Evolutionary conservation across 441 rosid species (phyloP).

Genomic region (Bruguiera hainesii): DNA sequence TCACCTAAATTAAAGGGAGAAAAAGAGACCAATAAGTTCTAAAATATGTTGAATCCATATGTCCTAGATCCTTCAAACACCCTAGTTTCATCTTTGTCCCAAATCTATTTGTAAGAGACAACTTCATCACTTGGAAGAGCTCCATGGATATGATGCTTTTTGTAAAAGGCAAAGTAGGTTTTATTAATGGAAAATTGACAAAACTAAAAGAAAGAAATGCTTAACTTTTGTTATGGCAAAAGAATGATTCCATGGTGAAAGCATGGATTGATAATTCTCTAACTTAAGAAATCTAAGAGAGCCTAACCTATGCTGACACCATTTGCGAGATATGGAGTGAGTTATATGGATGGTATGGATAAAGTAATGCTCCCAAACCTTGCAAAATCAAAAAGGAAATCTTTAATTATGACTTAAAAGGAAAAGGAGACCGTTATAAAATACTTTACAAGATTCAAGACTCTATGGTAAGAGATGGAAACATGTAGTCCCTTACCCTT

Average conservation of each 20-base stretch:
- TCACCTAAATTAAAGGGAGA: background rate
- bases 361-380: background rate
- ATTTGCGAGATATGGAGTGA: background rate
- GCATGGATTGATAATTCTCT: background rate
- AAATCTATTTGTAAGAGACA: too few relatives aligned
- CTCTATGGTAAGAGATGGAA: too few relatives aligned
- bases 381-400: background rate
- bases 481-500: too few relatives aligned
- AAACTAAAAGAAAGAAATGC: background rate
- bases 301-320: background rate
- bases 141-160: too few relatives aligned
- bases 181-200: background rate
- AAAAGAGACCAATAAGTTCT: too few relatives aligned
- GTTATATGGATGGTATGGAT: background rate
- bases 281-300: background rate
- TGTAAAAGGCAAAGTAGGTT: background rate
- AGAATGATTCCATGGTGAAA: background rate
- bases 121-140: too few relatives aligned
- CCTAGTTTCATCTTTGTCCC: too few relatives aligned
- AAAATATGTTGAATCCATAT: background rate
- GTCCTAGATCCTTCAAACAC: background rate
- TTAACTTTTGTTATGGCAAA: background rate
- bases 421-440: background rate
- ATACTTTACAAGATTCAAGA: too few relatives aligned
- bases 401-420: background rate